Evolutionary conservation across 257 asterid species (phyloP).

Genomic region (Solanum pimpinellifolium): DNA sequence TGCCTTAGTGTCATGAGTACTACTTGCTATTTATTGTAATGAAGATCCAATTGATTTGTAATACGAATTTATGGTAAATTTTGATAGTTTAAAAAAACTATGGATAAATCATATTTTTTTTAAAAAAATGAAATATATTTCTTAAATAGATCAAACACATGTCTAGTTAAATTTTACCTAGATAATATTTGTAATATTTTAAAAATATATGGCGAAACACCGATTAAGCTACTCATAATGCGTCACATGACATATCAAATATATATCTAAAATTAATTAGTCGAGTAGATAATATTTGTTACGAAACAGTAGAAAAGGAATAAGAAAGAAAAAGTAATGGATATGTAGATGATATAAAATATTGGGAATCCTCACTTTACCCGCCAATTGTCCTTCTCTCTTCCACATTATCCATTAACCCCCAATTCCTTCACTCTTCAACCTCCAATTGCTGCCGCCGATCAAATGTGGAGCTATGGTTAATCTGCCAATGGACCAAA

Average conservation of each 20-base stretch:
- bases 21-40: rapidly evolving
- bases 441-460: background rate
- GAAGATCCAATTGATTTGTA: too few species aligned
- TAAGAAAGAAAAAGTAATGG: background rate
- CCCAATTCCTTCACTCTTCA: background rate
- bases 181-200: too few species aligned
- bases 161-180: rapidly evolving
- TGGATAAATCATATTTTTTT: too few species aligned
- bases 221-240: rapidly evolving
- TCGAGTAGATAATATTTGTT: too few species aligned
- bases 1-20: rapidly evolving
- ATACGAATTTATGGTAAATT: too few species aligned
- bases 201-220: rapidly evolving
- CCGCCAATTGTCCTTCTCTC: background rate
- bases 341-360: background rate
- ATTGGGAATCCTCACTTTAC: background rate
- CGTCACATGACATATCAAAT: too few species aligned
- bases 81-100: too few species aligned
- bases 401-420: background rate
- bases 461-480: background rate
- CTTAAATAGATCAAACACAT: too few species aligned
- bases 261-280: too few species aligned
- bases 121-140: too few species aligned
- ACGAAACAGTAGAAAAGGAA: background rate
- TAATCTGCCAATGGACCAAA: background rate